Percentiles rank a stretch among this genome's conserved stretches.
phyloP scores from a whole-genome alignment of 768 basidiomycete genomes.

The Agrocybe chaxingu region DNA sequence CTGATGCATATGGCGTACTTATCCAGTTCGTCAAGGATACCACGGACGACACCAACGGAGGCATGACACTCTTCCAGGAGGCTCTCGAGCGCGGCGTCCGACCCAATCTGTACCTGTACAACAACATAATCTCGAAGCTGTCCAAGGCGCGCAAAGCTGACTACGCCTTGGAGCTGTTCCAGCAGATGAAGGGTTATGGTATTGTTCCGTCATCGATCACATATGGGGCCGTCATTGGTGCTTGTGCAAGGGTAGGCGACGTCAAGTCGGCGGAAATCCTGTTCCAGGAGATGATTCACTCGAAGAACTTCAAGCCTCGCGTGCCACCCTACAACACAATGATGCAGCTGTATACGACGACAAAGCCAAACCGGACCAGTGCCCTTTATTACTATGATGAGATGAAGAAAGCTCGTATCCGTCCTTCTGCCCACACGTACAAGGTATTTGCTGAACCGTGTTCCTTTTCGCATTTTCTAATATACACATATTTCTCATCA shows the following conservation, averaged over 20 bases:
- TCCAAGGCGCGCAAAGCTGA: slow-evolving; percentile 94
- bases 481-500: slow-evolving; percentile 2
- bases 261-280: slow-evolving; percentile 73
- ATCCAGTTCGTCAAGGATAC: slow-evolving; percentile 89
- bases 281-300: slow-evolving; percentile 79
- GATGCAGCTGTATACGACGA: slow-evolving; percentile 94
- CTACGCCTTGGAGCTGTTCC: slow-evolving; percentile 82
- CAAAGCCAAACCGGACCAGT: slow-evolving; percentile 80
- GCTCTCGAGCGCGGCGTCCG: slow-evolving; percentile 61
- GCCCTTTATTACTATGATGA: slow-evolving; percentile 74
- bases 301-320: slow-evolving; percentile 76
- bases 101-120: slow-evolving; percentile 89
- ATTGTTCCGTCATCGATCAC: slow-evolving; percentile 81
- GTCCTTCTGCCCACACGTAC: slow-evolving; percentile 89
- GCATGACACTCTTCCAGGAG: slow-evolving; percentile 81
- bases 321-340: slow-evolving; percentile 98
- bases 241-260: slow-evolving; percentile 93
- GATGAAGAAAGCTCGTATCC: slow-evolving; percentile 56
- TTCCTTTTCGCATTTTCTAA: slow-evolving; percentile 3
- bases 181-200: slow-evolving; percentile 70
- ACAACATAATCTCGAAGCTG: slow-evolving; percentile 95
- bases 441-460: slow-evolving; percentile 48
- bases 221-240: slow-evolving; percentile 91
- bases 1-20: slow-evolving; percentile 90
- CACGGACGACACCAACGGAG: slow-evolving; percentile 91